phyloP scores from a whole-genome alignment of 495 filamentous ascomycete species.

The Neurospora sp. region DNA sequence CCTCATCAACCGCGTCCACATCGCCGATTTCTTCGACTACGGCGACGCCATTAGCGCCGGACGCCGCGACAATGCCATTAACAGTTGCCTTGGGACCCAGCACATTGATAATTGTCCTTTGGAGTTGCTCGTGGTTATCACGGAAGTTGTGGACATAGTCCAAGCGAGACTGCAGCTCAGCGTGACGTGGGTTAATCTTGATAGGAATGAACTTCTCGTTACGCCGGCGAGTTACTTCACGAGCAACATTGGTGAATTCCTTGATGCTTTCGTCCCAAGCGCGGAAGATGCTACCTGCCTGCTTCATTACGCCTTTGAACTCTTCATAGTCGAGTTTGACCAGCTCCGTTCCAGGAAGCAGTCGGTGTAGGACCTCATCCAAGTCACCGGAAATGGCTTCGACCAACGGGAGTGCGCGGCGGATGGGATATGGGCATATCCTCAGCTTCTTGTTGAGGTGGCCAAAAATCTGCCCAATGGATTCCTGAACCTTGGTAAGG shows the following conservation, averaged over 20 bases:
- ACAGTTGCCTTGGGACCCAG: conserved; percentile 59
- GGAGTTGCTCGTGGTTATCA: conserved; percentile 92
- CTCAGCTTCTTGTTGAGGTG: conserved; percentile 96
- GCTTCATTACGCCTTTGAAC: conserved; percentile 75
- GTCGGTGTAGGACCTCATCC: conserved; percentile 69
- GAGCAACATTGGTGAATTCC: conserved; percentile 93
- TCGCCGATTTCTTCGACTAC: conserved; percentile 91
- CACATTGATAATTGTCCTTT: conserved; percentile 90
- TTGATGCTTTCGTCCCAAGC: conserved; percentile 94
- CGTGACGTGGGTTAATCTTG: conserved; percentile 79
- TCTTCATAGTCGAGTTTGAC: conserved; percentile 88
- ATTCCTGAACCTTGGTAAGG: conserved; percentile 79
- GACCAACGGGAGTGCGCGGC: conserved; percentile 84
- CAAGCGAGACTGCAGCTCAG: conserved; percentile 75
- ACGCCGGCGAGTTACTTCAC: conserved; percentile 80
- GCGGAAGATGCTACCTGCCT: conserved; percentile 73
- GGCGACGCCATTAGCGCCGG: conserved; percentile 49
- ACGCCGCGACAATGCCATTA: conserved; percentile 39
- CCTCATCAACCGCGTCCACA: conserved; percentile 96
- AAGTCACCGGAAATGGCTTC: conserved; percentile 95
- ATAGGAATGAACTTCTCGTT: conserved; percentile 98
- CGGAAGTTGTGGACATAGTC: conserved; percentile 91
- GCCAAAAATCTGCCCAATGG: conserved; percentile 73
- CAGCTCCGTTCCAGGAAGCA: conserved; percentile 76
- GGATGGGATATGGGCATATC: conserved; percentile 88